Percentiles rank a stretch among this genome's conserved stretches.
These are phyloP conservation scores for Lasiodiplodia theobromae DNA, from an alignment of 2,329 filamentous ascomycete genomes.

Conservation along the genomic window DNA sequence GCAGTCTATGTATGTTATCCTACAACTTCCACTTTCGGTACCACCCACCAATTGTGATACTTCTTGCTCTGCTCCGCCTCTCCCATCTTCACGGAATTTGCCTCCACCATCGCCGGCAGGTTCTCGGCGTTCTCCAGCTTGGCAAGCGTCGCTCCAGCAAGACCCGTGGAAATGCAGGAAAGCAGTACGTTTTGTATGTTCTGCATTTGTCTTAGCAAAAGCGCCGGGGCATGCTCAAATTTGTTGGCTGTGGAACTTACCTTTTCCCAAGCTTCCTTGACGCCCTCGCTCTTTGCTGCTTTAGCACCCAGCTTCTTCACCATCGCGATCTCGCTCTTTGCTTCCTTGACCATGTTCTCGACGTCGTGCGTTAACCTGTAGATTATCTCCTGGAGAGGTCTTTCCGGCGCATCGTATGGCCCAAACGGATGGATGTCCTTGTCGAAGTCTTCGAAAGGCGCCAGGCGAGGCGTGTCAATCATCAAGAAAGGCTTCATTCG, in stretches of 20 bases:
- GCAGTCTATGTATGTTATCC: conserved; percentile 30
- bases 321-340: conserved; percentile 44
- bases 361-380: conserved; percentile 11
- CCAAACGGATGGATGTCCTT: conserved; percentile 43
- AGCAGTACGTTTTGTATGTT: conserved; percentile 24
- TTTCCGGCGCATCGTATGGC: conserved; percentile 30
- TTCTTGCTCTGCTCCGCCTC: conserved; percentile 45
- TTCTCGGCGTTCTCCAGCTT: conserved; percentile 33
- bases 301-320: conserved; percentile 47
- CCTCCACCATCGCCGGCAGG: conserved; percentile 14
- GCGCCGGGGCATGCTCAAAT: background rate
- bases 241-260: conserved; percentile 31
- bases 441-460: conserved; percentile 68
- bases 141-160: conserved; percentile 38
- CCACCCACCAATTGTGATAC: conserved; percentile 55
- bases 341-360: conserved; percentile 38
- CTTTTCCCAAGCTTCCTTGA: conserved; percentile 48
- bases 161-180: conserved; percentile 42
- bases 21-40: conserved; percentile 47
- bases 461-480: conserved; percentile 72
- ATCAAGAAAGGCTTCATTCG: conserved; percentile 84
- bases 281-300: conserved; percentile 45
- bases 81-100: conserved; percentile 23
- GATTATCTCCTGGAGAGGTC: conserved; percentile 6
- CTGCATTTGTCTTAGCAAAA: background rate